Percentiles rank a stretch among this genome's conserved stretches.
phyloP scores from a whole-genome alignment of 2,329 filamentous ascomycete genomes.

The Fusarium clavum region DNA sequence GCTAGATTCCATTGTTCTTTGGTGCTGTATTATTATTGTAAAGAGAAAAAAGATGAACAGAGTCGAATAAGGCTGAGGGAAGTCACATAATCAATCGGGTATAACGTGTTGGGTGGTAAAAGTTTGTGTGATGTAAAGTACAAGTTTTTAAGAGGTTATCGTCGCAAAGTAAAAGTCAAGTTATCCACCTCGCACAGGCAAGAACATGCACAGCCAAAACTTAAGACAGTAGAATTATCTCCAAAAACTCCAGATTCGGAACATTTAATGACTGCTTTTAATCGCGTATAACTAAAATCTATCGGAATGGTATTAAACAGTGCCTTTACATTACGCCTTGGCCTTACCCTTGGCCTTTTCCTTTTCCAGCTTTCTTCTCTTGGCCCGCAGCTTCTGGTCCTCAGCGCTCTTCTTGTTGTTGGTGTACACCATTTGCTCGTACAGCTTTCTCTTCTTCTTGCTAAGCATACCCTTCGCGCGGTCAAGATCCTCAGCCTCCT shows the following conservation, averaged over 20 bases:
- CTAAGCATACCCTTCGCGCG: slow-evolving; percentile 98
- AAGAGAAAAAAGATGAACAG: background rate
- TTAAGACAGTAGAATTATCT: background rate
- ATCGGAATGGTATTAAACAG: slow-evolving; percentile 49
- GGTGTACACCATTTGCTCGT: slow-evolving; percentile 96
- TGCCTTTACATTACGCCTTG: slow-evolving; percentile 52
- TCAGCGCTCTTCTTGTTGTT: slow-evolving; percentile 94
- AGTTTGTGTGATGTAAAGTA: slow-evolving; percentile 26
- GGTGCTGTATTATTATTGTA: background rate
- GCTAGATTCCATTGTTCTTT: slow-evolving; percentile 37
- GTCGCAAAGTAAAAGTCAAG: slow-evolving; percentile 1
- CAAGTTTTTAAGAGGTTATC: slow-evolving; percentile 26
- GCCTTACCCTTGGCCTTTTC: slow-evolving; percentile 58
- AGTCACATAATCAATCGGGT: background rate
- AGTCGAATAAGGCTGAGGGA: background rate
- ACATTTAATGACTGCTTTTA: slow-evolving; percentile 31
- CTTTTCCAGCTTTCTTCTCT: slow-evolving; percentile 91
- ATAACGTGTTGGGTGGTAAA: background rate
- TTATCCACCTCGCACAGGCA: slow-evolving; percentile 18
- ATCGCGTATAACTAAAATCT: slow-evolving; percentile 45
- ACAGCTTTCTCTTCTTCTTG: slow-evolving; percentile 96
- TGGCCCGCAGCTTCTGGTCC: slow-evolving; percentile 85
- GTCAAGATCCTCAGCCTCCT: slow-evolving; percentile 89
- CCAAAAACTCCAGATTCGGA: background rate
- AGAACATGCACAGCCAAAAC: slow-evolving; percentile 3